Evolutionary conservation across 257 asterid species (phyloP), one percentile per base, ranked within the genome.

Genomic region (Solanum chilense): DNA sequence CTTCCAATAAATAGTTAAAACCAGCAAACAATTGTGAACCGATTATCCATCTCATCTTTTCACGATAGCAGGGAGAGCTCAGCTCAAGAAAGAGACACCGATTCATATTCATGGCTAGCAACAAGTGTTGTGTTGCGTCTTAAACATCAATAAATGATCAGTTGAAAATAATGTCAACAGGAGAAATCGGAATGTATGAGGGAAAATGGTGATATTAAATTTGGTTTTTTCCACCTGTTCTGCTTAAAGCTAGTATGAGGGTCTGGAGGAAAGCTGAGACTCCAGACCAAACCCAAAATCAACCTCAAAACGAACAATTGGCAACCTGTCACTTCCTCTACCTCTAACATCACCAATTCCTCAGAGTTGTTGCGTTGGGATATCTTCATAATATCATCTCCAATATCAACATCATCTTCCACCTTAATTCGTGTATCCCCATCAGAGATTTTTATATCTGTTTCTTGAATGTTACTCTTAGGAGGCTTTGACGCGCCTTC

Each of bases 351-450:
- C 82, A 20, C 87, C 37, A 16, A 29, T 83, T 87, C 91, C 84
- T 87, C 89, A 25, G 89, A 86, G 71, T 85, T 86, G 39, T 87
- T 90, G 4, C 92, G 87, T 25, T 90, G 90, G 64, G 94, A 92
- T 85, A 90, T 84, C 87, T 90, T 92, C 42, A 89, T 86, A 58
- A 92, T 86, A 87, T 88, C 94, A 70, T 88, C 89, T 21, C 91
- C 94, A 85, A 92, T 90, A 74, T 90, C 93, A 6, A 81, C 87
- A 87, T 90, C 90, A 44, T 92, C 91, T 90, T 92, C 94, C 25
- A 92, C 93, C 89, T 90, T 91, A 14, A 56, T 90, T 56, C 90
- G 82, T 84, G 85, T 85, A 70, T 87, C 89, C 78, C 89, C 91
- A 5, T 73, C 74, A 29, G 64, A 5, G 45, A 73, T 42, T 45